Base-by-base conservation (phyloP, 345 rosid genomes). In the Citrus australasica region DNA sequence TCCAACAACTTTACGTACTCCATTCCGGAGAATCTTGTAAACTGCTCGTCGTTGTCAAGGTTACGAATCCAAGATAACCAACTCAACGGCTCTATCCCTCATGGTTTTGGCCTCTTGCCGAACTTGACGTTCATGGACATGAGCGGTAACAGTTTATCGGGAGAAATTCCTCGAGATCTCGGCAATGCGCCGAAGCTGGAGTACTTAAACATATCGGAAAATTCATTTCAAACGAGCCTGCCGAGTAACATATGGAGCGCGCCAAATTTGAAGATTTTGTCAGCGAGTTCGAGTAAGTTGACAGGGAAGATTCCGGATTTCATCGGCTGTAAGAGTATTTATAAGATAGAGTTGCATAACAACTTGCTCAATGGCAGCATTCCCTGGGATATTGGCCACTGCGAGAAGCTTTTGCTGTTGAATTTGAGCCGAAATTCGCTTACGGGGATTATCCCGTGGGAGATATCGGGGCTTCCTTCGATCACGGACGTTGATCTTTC, bases 401-500 rank as follows among this genome's bases (percentile, higher is more conserved):
- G 99, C 62, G 92, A 83, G 85, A 97, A 89, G 95, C 98, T 94
- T 22, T 76, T 92, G 70, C 48, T 48, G 22, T 85, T 97, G 69
- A 90, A 94, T 76, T 79, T 94, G 61, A 93, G 99, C 81, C 78
- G 83, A 60, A 97, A 97, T 76, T 84, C 86, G 53, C 90, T 97
- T 42, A 71, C 89, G 10, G 99, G 98, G 1, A 89, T 89, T 27
- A 97, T 97, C 22, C 98, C 98, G 0, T 84, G 89, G 94, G 94
- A 94, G 77, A 92, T 97, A 4, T 94, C 99, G 1, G 70, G 86
- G 4, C 89, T 97, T 69, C 97, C 93, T 0, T 82, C 88, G 0
- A 91, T 97, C 55, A 86, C 97, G 3, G 92, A 85, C 69, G 85
- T 94, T 6, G 99, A 97, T 76, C 90, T 97, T 53, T 97, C 99